These are phyloP conservation scores for Piromyces finnis DNA, from an alignment of 192 early-diverging fungal genomes.

Conservation along the genomic window DNA sequence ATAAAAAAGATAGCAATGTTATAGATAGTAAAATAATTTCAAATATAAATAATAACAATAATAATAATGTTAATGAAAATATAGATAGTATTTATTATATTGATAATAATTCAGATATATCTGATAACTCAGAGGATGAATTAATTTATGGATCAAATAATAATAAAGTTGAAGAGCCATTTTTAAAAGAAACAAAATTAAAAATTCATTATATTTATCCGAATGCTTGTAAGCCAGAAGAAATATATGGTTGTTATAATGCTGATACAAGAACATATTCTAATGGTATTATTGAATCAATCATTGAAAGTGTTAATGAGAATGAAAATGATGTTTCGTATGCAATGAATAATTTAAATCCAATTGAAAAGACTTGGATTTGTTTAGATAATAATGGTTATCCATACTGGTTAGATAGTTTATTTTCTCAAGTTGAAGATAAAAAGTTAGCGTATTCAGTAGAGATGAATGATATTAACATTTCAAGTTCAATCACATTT, in stretches of 20 bases:
- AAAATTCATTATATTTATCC: background rate
- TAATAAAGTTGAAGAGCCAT: background rate
- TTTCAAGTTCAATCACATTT: background rate
- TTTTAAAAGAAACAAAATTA: background rate
- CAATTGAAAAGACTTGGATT: background rate
- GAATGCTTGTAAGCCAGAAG: background rate
- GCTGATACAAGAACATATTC: background rate
- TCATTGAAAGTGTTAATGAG: background rate
- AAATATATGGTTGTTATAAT: background rate
- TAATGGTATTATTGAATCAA: background rate
- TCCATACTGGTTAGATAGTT: background rate
- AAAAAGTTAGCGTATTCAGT: background rate
- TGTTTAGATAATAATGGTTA: background rate
- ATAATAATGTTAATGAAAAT: background rate
- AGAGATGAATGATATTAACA: background rate
- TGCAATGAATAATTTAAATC: background rate
- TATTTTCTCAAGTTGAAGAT: background rate
- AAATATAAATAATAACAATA: background rate
- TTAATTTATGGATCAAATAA: background rate
- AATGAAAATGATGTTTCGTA: background rate
- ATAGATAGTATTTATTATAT: background rate
- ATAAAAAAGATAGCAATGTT: no score
- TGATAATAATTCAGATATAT: background rate
- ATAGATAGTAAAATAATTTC: no score
- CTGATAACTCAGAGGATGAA: background rate